Conservation (phyloP, 768 basidiomycete genomes). For the Phylloporus rhodoxanthus region DNA sequence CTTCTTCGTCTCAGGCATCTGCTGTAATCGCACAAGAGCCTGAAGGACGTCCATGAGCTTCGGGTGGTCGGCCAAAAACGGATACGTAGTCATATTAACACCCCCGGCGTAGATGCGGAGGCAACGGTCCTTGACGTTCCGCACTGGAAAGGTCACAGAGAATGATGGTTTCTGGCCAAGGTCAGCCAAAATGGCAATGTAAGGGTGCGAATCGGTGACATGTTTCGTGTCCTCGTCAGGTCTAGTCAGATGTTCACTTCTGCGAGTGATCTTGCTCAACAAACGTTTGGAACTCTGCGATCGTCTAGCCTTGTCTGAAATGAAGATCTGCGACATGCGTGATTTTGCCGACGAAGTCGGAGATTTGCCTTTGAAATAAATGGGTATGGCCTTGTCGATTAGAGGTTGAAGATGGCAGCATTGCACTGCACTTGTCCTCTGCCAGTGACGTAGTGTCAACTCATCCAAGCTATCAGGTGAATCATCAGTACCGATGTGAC, state of each 20-base stretch:
- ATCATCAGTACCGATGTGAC: background rate
- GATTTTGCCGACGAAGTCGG: background rate
- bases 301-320: conserved; percentile 13
- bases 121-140: background rate
- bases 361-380: conserved; percentile 5
- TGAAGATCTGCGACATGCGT: conserved; percentile 13
- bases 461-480: background rate
- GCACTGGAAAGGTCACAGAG: conserved; percentile 1
- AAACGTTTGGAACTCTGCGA: background rate
- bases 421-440: conserved; percentile 15
- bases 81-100: background rate
- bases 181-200: conserved; percentile 12
- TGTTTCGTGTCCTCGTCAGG: background rate
- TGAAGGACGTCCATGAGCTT: background rate
- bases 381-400: conserved; percentile 12
- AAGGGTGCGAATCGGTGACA: background rate
- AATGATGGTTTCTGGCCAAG: background rate
- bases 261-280: background rate
- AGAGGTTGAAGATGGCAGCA: conserved; percentile 8
- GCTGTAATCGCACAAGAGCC: background rate
- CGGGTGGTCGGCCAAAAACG: conserved; percentile 3
- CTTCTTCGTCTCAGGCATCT: background rate
- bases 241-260: background rate
- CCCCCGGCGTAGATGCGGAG: conserved; percentile 6
- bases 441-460: conserved; percentile 10